Evolutionary conservation across 345 rosid species (phyloP).

Genomic region (Brassica napus): Da-Ae NC_063447.1:8117501-8118000

Average conservation of each 20-base stretch:
- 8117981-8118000: no score
- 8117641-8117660: neutral
- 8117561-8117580: neutral
- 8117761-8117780: neutral
- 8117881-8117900: no score
- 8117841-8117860: no score
- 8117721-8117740: neutral
- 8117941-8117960: no score
- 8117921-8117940: no score
- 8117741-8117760: neutral
- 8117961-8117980: no score
- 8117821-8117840: no score
- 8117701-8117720: constrained; percentile 3
- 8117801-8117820: neutral
- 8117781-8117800: neutral
- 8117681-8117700: no score
- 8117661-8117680: neutral
- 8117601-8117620: neutral
- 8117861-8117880: no score
- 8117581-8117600: neutral
- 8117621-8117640: neutral
- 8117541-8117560: neutral
- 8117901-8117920: no score
- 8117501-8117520: constrained; percentile 1
- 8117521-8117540: neutral